phyloP scores from a whole-genome alignment of 75 land plant species.

The Adiantum capillusveneris region DNA sequence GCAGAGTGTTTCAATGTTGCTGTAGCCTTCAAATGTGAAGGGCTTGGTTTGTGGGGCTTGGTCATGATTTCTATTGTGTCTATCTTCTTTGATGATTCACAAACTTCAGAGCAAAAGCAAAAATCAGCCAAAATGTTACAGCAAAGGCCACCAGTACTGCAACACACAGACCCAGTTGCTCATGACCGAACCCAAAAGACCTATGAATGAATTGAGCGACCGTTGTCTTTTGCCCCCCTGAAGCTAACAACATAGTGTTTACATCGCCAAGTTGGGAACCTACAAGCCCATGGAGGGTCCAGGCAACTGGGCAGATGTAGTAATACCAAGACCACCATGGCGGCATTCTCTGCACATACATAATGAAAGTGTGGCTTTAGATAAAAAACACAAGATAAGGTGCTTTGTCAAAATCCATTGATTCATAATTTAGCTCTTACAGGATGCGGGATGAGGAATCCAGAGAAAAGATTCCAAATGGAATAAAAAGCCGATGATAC shows the following conservation, averaged over 20 bases:
- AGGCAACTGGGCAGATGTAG: conserved; percentile 50
- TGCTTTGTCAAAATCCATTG: neutral
- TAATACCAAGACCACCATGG: conserved; percentile 67
- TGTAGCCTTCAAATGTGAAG: no score
- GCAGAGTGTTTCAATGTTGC: no score
- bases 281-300: conserved; percentile 58
- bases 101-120: conserved; percentile 48
- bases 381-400: neutral
- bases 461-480: conserved; percentile 76
- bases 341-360: conserved; percentile 39
- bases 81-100: conserved; percentile 72
- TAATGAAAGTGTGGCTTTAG: neutral
- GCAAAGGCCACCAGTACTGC: conserved; percentile 35
- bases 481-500: conserved; percentile 68
- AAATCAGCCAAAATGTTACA: conserved; percentile 44
- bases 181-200: conserved; percentile 53
- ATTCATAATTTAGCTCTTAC: conserved; percentile 32
- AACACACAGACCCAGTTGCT: conserved; percentile 38
- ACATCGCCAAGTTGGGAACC: conserved; percentile 65
- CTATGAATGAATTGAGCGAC: conserved; percentile 40
- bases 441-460: conserved; percentile 58
- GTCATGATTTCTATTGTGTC: no score
- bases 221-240: conserved; percentile 22
- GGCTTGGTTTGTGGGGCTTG: no score
- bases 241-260: conserved; percentile 19